Conservation (phyloP, 1,284 basidiomycete species). For the Vanrija sp. region DNA sequence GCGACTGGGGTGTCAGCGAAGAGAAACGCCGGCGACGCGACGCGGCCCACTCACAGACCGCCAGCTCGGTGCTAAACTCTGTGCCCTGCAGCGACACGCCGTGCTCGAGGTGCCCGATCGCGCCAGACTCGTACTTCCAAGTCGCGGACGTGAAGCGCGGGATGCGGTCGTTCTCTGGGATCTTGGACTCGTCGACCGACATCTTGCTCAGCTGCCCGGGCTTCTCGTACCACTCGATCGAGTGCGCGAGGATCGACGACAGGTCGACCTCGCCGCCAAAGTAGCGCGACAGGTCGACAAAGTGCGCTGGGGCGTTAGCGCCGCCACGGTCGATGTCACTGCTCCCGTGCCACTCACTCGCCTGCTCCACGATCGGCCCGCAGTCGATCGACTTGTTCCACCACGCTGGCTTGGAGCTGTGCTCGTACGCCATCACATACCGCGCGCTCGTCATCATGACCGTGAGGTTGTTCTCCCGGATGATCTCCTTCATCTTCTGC, state of each 20-base stretch:
- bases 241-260: conserved; percentile 70
- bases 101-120: conserved; percentile 79
- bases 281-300: conserved; percentile 49
- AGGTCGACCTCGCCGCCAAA: conserved; percentile 84
- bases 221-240: conserved; percentile 79
- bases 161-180: conserved; percentile 32
- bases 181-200: conserved; percentile 25
- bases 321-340: neutral
- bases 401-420: conserved; percentile 54
- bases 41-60: conserved; percentile 53
- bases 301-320: too few species aligned
- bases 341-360: conserved; percentile 27
- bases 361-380: conserved; percentile 90
- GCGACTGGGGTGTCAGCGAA: conserved; percentile 49
- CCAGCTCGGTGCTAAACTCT: conserved; percentile 81
- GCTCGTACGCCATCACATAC: conserved; percentile 55
- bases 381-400: conserved; percentile 75
- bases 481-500: conserved; percentile 90
- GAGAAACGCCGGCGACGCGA: neutral
- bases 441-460: conserved; percentile 92
- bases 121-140: conserved; percentile 77
- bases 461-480: conserved; percentile 80
- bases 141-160: conserved; percentile 36
- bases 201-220: conserved; percentile 65
- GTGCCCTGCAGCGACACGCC: conserved; percentile 75